Base-by-base conservation (phyloP, 345 rosid genomes). In the Bruguiera gymnorhiza region DNA sequence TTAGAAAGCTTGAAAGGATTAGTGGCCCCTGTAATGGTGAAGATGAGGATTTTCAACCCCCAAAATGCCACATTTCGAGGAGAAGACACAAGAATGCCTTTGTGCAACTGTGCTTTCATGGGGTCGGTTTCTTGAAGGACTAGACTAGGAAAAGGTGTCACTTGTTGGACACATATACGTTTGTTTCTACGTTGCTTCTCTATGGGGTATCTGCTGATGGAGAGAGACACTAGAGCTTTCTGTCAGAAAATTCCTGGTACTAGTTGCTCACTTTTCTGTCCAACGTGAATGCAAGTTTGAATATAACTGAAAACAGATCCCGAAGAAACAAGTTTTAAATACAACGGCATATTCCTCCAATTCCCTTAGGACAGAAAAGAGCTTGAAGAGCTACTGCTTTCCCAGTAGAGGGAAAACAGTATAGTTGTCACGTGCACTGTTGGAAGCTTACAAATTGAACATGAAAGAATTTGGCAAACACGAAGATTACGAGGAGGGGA, bases 1-100 rank as follows among this genome's bases (percentile, higher is more conserved):
- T 43, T 43, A 50, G 57, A 48, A 61, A 62, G 26, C 29, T 67
- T 60, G 70, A 60, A 56, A 37, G 59, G 53, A 10, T 21, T 34
- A 34, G 34, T n/a, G 58, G 60, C 46, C 67, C 69, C 69, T 58
- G 31, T 67, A 69, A 69, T 26, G 46, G 31, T 57, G 68, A 78
- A 70, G 75, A 63, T 51, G 50, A 37, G 9, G 46, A 51, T 24
- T 67, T 11, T 13, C 21, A 16, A n/a, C 8, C 53, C 36, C 26
- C 37, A 8, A 46, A 27, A 52, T 18, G 21, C 21, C 54, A 52
- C 21, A 20, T 52, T 52, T 5, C 20, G 5, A 20, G 56, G 56
- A 20, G 9, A 52, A 52, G 21, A 20, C 56, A 20, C 56, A 52
- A 18, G 0, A 6, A 53, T n/a, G 11, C 57, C 5, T 8, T n/a